Percentiles rank a stretch among this genome's conserved stretches.
phyloP scores from a whole-genome alignment of 192 early-diverging fungal species.

The Coemansia sp. region DNA sequence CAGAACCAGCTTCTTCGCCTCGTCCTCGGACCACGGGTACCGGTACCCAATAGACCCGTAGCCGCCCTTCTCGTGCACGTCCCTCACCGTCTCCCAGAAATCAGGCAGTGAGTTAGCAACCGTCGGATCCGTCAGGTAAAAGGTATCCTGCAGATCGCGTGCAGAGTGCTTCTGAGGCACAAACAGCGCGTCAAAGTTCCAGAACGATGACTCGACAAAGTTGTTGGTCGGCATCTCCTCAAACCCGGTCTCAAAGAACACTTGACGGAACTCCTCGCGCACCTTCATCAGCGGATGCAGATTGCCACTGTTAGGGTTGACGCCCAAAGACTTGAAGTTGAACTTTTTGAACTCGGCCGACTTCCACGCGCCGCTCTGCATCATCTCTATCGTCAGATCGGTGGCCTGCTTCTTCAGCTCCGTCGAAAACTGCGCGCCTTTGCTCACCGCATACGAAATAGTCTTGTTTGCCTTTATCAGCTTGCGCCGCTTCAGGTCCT shows the following conservation, averaged over 20 bases:
- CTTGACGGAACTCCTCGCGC: constrained; percentile 96
- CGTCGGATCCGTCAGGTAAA: constrained; percentile 68
- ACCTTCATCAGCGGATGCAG: constrained; percentile 99
- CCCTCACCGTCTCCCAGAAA: constrained; percentile 88
- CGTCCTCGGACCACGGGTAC: constrained; percentile 88
- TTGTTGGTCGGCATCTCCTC: constrained; percentile 98
- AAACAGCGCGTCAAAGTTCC: constrained; percentile 99
- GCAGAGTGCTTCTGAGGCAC: constrained; percentile 98
- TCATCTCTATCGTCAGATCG: constrained; percentile 92
- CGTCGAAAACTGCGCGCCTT: constrained; percentile 86
- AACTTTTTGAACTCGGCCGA: constrained; percentile 94
- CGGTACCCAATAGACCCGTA: constrained; percentile 95
- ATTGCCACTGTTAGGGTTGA: constrained; percentile 78
- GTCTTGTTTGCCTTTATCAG: constrained; percentile 69
- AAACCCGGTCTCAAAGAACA: constrained; percentile 99
- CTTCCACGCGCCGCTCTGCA: constrained; percentile 92
- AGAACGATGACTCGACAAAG: constrained; percentile 97
- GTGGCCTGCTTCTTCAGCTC: constrained; percentile 86
- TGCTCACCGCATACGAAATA: constrained; percentile 79
- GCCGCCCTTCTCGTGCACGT: constrained; percentile 90
- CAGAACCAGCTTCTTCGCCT: constrained; percentile 89
- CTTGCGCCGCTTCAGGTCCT: constrained; percentile 77
- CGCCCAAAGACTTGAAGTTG: constrained; percentile 92
- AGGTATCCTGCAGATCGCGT: constrained; percentile 82
- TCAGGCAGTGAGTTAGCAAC: constrained; percentile 75